A percentile compares a stretch with the other conserved stretches of the same genome.
Evolutionary conservation across 2,329 filamentous ascomycete genomes (phyloP).

Genomic region (Hypoxylon sp.): DNA sequence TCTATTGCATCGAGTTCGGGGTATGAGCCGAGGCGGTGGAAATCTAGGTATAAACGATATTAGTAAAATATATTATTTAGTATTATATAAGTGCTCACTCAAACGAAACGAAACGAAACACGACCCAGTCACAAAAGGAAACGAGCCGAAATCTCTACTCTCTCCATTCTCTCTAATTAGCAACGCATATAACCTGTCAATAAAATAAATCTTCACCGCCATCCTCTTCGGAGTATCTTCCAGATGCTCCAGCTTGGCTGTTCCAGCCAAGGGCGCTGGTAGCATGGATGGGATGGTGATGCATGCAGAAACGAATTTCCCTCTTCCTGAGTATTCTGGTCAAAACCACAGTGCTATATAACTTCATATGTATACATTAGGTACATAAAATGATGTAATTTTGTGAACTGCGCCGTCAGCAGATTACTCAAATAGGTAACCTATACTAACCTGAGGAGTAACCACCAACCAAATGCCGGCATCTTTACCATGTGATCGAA

Average conservation of each 20-base stretch:
- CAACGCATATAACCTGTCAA: slow-evolving; percentile 10
- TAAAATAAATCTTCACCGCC: slow-evolving; percentile 33
- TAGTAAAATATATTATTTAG: slow-evolving; percentile 32
- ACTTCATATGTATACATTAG: slow-evolving; percentile 2
- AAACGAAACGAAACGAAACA: slow-evolving; percentile 22
- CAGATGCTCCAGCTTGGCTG: slow-evolving; percentile 36
- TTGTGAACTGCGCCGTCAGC: slow-evolving; percentile 23
- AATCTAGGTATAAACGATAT: slow-evolving; percentile 11
- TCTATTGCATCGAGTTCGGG: slow-evolving; percentile 39
- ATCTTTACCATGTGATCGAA: slow-evolving; percentile 12
- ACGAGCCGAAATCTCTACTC: slow-evolving; percentile 28
- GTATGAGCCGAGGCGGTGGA: slow-evolving; percentile 33
- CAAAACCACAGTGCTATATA: slow-evolving; percentile 29
- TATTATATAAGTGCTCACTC: slow-evolving; percentile 24
- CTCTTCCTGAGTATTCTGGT: slow-evolving; percentile 20
- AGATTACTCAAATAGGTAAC: slow-evolving; percentile 35
- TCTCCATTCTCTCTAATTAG: slow-evolving; percentile 14
- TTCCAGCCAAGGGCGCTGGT: slow-evolving; percentile 19
- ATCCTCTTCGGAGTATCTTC: slow-evolving; percentile 40
- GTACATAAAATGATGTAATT: slow-evolving; percentile 41
- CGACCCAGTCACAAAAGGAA: slow-evolving; percentile 6
- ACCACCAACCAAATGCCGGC: slow-evolving; percentile 14
- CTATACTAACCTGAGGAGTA: slow-evolving; percentile 13
- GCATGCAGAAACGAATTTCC: slow-evolving; percentile 22
- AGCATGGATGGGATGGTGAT: slow-evolving; percentile 24